A percentile compares a stretch with the other conserved stretches of the same genome.
Evolutionary conservation across 306 rosid species (phyloP).

Genomic region (Alnus glutinosa): DNA sequence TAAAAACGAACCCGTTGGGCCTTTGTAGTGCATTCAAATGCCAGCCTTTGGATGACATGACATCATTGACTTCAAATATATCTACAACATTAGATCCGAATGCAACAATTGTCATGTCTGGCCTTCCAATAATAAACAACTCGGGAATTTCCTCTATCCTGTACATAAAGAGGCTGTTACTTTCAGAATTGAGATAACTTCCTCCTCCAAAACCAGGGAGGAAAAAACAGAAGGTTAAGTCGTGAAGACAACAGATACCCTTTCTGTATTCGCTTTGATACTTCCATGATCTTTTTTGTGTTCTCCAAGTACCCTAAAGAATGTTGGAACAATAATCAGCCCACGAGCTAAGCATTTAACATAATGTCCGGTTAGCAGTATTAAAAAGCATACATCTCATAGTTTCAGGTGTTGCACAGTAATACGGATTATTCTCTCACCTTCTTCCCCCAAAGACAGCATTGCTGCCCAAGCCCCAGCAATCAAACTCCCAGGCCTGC

Average conservation of each 20-base stretch:
- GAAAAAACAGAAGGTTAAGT: not conserved
- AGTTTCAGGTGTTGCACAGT: constrained; percentile 14
- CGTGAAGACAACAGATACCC: constrained; percentile 41
- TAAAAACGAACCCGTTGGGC: constrained; percentile 71
- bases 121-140: constrained; percentile 75
- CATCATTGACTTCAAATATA: constrained; percentile 91
- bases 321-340: constrained; percentile 26
- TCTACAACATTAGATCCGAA: constrained; percentile 76
- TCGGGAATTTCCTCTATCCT: constrained; percentile 77
- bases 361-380: constrained; percentile 18
- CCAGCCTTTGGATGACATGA: constrained; percentile 94
- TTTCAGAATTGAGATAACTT: constrained; percentile 11
- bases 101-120: constrained; percentile 91
- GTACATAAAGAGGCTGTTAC: constrained; percentile 36
- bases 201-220: not conserved
- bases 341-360: constrained; percentile 22
- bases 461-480: constrained; percentile 99
- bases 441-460: constrained; percentile 90
- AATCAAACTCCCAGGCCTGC: constrained; percentile 91
- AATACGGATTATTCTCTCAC: constrained; percentile 31
- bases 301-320: constrained; percentile 79
- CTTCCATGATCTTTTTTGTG: constrained; percentile 81
- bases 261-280: constrained; percentile 63
- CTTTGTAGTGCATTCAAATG: constrained; percentile 96
- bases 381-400: constrained; percentile 6